Percentiles rank a stretch among this genome's conserved stretches.
Conservation (phyloP, 129 eudicot genomes). For the Centrapalus pauciflorus region DNA sequence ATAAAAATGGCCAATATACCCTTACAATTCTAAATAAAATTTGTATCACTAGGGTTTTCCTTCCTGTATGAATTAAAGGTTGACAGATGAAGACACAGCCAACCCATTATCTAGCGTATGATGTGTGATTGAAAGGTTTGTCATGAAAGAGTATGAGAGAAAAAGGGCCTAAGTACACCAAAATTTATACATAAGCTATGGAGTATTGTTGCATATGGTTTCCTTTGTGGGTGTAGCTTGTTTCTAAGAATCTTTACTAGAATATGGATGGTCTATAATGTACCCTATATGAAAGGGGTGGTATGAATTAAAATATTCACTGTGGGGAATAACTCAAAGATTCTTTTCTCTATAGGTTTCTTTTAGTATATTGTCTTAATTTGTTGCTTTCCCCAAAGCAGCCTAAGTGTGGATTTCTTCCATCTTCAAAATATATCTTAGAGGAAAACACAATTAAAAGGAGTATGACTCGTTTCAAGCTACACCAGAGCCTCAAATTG, state of each 20-base stretch:
- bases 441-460: conserved; percentile 59
- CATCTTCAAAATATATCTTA: conserved; percentile 60
- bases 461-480: conserved; percentile 64
- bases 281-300: too few relatives aligned
- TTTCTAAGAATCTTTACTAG: too few relatives aligned
- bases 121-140: not conserved
- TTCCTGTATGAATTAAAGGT: not conserved
- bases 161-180: too few relatives aligned
- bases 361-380: conserved; percentile 12
- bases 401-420: conserved; percentile 96
- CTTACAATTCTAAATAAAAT: not conserved
- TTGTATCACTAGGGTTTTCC: not conserved
- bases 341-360: not conserved
- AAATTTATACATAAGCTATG: too few relatives aligned
- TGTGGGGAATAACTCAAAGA: not conserved
- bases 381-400: conserved; percentile 33
- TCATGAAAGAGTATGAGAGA: not conserved
- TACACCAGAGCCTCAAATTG: conserved; percentile 79
- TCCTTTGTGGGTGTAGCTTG: not conserved
- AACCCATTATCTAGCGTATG: not conserved
- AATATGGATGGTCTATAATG: too few relatives aligned
- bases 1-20: not conserved
- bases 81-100: not conserved
- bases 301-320: too few relatives aligned
- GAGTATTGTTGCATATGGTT: not conserved